Percentiles rank a stretch among this genome's conserved stretches.
These are phyloP conservation scores for Podosphaera leucotricha DNA, from an alignment of 2,329 filamentous ascomycete species.

Conservation along the genomic window DNA sequence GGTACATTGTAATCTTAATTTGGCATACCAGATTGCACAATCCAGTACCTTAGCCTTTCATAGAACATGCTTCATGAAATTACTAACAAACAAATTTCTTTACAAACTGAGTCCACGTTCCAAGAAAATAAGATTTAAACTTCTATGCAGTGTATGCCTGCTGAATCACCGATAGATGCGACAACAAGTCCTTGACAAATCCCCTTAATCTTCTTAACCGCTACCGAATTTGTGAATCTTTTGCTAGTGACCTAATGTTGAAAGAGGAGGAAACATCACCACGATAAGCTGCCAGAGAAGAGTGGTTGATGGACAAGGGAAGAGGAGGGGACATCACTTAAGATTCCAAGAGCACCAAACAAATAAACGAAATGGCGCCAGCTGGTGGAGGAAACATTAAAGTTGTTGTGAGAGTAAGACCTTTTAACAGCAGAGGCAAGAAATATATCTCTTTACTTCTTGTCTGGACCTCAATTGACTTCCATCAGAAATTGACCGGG, in stretches of 20 bases:
- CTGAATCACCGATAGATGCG: too few relatives aligned
- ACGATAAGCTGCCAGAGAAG: background rate
- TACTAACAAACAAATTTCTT: too few relatives aligned
- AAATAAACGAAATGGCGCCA: conserved; percentile 14
- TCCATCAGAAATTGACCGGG: conserved; percentile 56
- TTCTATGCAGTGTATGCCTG: too few relatives aligned
- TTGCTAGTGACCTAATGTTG: background rate
- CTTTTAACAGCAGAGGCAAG: conserved; percentile 85
- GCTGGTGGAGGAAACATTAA: conserved; percentile 81
- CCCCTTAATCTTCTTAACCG: too few relatives aligned
- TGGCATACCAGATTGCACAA: too few relatives aligned
- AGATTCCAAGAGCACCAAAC: conserved; percentile 5
- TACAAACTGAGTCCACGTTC: too few relatives aligned
- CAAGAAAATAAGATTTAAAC: too few relatives aligned
- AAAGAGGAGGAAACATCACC: background rate
- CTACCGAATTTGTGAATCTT: too few relatives aligned
- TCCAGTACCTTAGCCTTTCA: too few relatives aligned
- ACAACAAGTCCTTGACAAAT: too few relatives aligned
- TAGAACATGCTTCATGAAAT: too few relatives aligned
- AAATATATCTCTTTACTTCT: background rate
- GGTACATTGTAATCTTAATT: conserved; percentile 3
- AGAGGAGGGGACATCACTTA: background rate
- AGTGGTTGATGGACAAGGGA: conserved; percentile 1
- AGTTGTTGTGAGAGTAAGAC: conserved; percentile 90
- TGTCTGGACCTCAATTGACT: background rate